These are phyloP conservation scores for Solanum corneliomulleri DNA, from an alignment of 257 asterid genomes.

Conservation along the genomic window DNA sequence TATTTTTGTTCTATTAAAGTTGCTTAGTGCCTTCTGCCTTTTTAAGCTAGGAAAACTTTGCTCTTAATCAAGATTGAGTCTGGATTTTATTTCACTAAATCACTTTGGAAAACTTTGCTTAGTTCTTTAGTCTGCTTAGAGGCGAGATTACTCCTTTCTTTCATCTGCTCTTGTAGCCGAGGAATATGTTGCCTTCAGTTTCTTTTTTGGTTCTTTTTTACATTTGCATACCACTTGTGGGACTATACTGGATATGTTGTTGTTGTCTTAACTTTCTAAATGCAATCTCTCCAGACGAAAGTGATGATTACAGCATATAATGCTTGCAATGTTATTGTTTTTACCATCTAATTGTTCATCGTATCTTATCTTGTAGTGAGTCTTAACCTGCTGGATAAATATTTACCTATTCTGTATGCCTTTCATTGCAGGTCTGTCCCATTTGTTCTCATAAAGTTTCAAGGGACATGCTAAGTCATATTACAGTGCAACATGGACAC, in stretches of 20 bases:
- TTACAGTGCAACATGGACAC: constrained; percentile 72
- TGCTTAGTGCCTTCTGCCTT: background rate
- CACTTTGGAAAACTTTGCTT: too few species aligned
- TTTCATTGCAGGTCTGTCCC: constrained; percentile 58
- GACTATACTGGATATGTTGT: background rate
- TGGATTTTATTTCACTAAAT: background rate
- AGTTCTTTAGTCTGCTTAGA: background rate
- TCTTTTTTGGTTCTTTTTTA: background rate
- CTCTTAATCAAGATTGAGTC: background rate
- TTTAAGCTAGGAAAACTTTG: background rate
- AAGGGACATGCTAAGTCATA: constrained; percentile 60
- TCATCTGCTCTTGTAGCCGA: background rate
- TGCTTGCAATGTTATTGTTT: background rate
- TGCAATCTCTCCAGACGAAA: background rate
- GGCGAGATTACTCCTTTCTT: background rate
- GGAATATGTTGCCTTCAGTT: background rate
- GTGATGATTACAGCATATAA: background rate
- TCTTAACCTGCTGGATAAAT: background rate
- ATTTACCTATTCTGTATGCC: background rate
- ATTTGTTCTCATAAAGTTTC: constrained; percentile 66
- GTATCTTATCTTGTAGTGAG: background rate
- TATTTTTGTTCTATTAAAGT: background rate
- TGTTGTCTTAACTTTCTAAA: background rate
- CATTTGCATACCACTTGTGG: background rate
- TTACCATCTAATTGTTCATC: background rate